Percentiles rank a stretch among this genome's conserved stretches.
These are phyloP conservation scores for Phialophora macrospora DNA, from an alignment of 2,329 filamentous ascomycete genomes.

Conservation along the genomic window DNA sequence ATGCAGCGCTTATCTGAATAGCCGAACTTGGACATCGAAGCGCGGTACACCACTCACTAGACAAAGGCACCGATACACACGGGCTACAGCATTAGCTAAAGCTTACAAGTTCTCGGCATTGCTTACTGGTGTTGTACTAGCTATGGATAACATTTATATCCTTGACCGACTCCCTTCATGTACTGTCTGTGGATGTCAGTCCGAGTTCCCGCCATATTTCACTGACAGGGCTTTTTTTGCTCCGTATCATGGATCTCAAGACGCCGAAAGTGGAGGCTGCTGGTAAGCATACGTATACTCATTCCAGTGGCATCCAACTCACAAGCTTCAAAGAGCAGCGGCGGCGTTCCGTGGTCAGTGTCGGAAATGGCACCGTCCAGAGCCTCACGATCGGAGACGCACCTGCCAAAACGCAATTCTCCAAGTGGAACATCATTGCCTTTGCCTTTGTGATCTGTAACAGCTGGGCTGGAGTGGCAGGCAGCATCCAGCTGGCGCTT, in stretches of 20 bases:
- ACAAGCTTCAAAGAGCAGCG: background rate
- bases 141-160: background rate
- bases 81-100: background rate
- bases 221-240: background rate
- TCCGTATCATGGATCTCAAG: background rate
- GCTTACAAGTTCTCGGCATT: background rate
- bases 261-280: background rate
- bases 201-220: background rate
- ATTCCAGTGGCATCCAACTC: background rate
- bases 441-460: slow-evolving; percentile 38
- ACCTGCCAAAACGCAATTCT: slow-evolving; percentile 13
- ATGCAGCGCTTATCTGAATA: background rate
- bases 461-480: slow-evolving; percentile 40
- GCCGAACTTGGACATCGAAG: background rate
- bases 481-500: slow-evolving; percentile 34
- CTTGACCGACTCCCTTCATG: background rate
- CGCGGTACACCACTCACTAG: background rate
- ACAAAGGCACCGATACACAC: background rate
- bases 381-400: slow-evolving; percentile 4
- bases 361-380: slow-evolving; percentile 14
- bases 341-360: background rate
- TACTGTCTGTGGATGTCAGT: background rate
- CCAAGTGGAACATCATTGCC: slow-evolving; percentile 15
- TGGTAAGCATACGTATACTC: background rate
- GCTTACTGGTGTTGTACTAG: background rate